Conservation (phyloP, 2,329 filamentous ascomycete genomes). For the Sordariomycetes sp. region DNA sequence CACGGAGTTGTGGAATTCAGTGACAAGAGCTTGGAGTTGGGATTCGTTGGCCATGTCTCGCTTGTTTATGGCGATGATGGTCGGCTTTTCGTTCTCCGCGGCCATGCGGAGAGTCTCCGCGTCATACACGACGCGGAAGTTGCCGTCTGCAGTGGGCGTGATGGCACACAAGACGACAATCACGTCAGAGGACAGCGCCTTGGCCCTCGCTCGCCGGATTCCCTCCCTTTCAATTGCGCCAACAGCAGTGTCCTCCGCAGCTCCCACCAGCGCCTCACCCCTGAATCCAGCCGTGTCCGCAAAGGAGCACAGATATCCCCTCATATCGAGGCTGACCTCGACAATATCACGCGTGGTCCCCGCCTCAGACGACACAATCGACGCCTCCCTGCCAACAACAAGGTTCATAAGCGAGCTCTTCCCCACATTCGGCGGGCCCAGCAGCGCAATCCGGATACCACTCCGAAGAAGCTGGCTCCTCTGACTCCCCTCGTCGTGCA, state of each 20-base stretch:
- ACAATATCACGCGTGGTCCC: conserved; percentile 92
- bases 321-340: conserved; percentile 79
- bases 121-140: conserved; percentile 35
- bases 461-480: conserved; percentile 72
- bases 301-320: conserved; percentile 84
- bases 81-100: conserved; percentile 27
- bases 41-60: conserved; percentile 30
- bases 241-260: conserved; percentile 24
- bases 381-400: conserved; percentile 82
- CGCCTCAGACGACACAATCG: conserved; percentile 85
- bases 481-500: conserved; percentile 65
- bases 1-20: conserved; percentile 18
- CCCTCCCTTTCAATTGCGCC: conserved; percentile 78
- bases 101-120: conserved; percentile 41
- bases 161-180: conserved; percentile 71
- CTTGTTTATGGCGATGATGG: conserved; percentile 51
- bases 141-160: conserved; percentile 29
- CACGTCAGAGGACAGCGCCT: conserved; percentile 73
- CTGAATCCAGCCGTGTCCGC: conserved; percentile 89
- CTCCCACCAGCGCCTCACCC: conserved; percentile 16
- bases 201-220: conserved; percentile 71
- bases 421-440: conserved; percentile 87
- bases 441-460: conserved; percentile 73
- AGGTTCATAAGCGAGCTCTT: conserved; percentile 91
- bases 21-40: conserved; percentile 22